Evolutionary conservation across 23 red algal species (phyloP).

Genomic region (Gracilaria caudata): DNA sequence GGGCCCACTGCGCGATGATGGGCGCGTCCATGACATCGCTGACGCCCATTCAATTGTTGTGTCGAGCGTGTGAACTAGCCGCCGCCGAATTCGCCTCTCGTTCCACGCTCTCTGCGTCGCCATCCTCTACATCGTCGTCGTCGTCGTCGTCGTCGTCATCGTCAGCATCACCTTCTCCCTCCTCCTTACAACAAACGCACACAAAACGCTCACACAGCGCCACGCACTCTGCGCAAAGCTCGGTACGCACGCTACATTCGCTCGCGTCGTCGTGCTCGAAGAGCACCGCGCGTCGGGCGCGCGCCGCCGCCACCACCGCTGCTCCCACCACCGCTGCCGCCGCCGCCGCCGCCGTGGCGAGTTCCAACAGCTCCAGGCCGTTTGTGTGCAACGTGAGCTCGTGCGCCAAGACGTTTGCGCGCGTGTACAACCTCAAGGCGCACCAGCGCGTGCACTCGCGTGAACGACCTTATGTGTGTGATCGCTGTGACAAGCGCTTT

Average conservation of each 20-base stretch:
- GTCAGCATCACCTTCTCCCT: not conserved
- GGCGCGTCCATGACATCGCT: too few relatives aligned
- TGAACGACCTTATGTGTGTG: conserved; percentile 29
- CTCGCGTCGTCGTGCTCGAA: too few relatives aligned
- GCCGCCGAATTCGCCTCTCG: not conserved
- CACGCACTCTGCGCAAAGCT: too few relatives aligned
- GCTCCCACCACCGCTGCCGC: not conserved
- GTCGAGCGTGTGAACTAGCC: conserved; percentile 11
- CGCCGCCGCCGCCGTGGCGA: not conserved
- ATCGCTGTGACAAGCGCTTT: conserved; percentile 18
- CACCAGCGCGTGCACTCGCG: conserved; percentile 42
- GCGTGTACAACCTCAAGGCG: conserved; percentile 45
- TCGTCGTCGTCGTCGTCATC: not conserved
- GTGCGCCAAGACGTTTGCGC: conserved; percentile 22
- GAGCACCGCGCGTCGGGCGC: too few relatives aligned
- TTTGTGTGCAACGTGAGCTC: not conserved
- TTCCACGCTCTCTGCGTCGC: not conserved
- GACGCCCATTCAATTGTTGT: conserved; percentile 2
- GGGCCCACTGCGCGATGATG: too few relatives aligned
- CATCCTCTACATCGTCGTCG: not conserved
- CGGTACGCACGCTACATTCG: too few relatives aligned
- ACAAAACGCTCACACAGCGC: too few relatives aligned
- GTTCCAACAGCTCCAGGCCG: not conserved
- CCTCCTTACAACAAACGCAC: too few relatives aligned
- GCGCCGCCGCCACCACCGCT: not conserved